These are phyloP conservation scores for Glycine tomentella DNA, from an alignment of 306 rosid genomes.

Conservation along the genomic window DNA sequence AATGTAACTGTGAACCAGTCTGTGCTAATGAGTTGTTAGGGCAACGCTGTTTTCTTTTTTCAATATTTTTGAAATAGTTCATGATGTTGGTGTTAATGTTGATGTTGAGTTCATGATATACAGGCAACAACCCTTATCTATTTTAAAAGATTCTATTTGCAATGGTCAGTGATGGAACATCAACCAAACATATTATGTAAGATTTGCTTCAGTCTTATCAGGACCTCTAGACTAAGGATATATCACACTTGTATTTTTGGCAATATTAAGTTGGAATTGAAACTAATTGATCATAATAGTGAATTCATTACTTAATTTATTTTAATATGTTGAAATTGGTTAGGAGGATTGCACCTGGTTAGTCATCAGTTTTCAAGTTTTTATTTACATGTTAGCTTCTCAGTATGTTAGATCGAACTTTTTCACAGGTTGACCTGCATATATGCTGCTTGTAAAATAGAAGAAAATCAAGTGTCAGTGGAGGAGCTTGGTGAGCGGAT, in stretches of 20 bases:
- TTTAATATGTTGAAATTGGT: constrained; percentile 31
- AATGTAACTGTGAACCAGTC: constrained; percentile 28
- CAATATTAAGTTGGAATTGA: constrained; percentile 26
- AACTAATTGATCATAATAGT: constrained; percentile 32
- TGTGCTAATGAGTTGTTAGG: constrained; percentile 11
- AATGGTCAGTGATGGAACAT: constrained; percentile 97
- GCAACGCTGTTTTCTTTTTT: background rate
- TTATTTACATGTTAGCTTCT: constrained; percentile 31
- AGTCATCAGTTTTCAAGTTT: constrained; percentile 17
- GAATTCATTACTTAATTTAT: constrained; percentile 31
- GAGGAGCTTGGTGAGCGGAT: constrained; percentile 99
- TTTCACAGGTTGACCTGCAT: constrained; percentile 92
- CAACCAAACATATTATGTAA: constrained; percentile 91
- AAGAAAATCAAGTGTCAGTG: constrained; percentile 98
- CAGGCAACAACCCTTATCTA: constrained; percentile 95
- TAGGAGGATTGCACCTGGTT: background rate
- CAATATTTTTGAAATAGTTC: constrained; percentile 47
- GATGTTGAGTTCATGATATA: constrained; percentile 45
- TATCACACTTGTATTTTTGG: background rate
- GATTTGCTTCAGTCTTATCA: constrained; percentile 43
- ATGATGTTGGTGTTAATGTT: background rate
- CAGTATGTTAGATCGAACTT: constrained; percentile 22
- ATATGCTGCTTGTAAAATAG: constrained; percentile 97
- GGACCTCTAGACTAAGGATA: constrained; percentile 30
- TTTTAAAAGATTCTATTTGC: constrained; percentile 93